These are phyloP conservation scores for Calonectria honghensis DNA, from an alignment of 2,329 filamentous ascomycete genomes.

Conservation along the genomic window DNA sequence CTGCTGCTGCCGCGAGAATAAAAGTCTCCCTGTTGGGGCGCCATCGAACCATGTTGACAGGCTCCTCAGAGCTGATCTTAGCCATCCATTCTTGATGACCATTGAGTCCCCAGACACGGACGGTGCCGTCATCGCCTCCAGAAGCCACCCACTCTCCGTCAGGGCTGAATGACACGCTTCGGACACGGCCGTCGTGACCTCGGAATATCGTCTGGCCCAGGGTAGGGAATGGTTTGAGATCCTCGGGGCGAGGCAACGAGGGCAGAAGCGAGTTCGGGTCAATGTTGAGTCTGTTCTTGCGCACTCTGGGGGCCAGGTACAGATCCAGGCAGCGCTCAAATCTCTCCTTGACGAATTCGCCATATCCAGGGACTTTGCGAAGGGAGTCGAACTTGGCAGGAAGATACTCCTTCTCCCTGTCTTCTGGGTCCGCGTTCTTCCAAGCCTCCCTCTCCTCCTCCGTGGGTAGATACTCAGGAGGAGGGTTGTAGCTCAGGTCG, in stretches of 20 bases:
- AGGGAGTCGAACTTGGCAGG: slow-evolving; percentile 88
- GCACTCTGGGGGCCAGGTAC: slow-evolving; percentile 93
- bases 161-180: slow-evolving; percentile 89
- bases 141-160: slow-evolving; percentile 90
- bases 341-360: slow-evolving; percentile 92
- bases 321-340: slow-evolving; percentile 97
- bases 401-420: slow-evolving; percentile 91
- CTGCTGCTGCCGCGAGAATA: slow-evolving; percentile 88
- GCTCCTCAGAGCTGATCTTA: slow-evolving; percentile 84
- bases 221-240: slow-evolving; percentile 95
- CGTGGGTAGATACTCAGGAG: slow-evolving; percentile 93
- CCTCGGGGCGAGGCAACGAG: slow-evolving; percentile 93
- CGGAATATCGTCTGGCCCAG: slow-evolving; percentile 90
- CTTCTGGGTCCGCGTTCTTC: slow-evolving; percentile 91
- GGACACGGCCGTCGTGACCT: slow-evolving; percentile 91
- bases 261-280: slow-evolving; percentile 94
- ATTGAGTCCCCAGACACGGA: slow-evolving; percentile 93
- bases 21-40: slow-evolving; percentile 87
- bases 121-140: slow-evolving; percentile 94
- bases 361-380: slow-evolving; percentile 94
- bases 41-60: slow-evolving; percentile 93
- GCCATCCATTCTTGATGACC: slow-evolving; percentile 92
- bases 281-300: slow-evolving; percentile 96
- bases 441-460: slow-evolving; percentile 89
- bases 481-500: slow-evolving; percentile 97